These are phyloP conservation scores for Skeletonema grethae DNA, from an alignment of 108 stramenopile genomes.

Conservation along the genomic window DNA sequence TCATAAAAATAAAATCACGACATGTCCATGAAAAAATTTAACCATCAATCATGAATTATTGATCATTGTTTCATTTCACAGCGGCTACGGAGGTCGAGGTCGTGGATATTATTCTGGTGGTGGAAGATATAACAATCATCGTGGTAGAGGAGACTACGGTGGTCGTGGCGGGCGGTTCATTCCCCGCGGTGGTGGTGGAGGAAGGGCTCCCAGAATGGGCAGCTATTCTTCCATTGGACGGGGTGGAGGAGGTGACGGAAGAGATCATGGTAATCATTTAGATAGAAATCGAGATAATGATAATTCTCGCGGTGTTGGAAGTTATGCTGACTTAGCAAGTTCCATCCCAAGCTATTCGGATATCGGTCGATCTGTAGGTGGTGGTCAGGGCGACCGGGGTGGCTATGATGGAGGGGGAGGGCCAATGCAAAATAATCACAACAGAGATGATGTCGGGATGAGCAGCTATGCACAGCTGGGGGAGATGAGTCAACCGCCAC, in stretches of 20 bases:
- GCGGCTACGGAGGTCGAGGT: constrained; percentile 9
- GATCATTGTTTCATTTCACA: not conserved
- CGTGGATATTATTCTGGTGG: constrained; percentile 1
- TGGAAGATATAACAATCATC: not conserved
- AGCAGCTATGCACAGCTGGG: constrained; percentile 5
- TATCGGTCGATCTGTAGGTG: not conserved
- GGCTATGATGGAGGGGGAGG: constrained; percentile 1
- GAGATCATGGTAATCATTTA: not conserved
- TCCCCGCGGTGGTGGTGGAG: constrained; percentile 8
- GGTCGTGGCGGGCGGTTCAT: constrained; percentile 2
- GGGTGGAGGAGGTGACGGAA: not conserved
- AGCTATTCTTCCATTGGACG: constrained; percentile 7
- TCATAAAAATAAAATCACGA: not conserved
- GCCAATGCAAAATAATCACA: not conserved
- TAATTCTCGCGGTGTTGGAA: not conserved
- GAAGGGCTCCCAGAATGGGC: constrained; percentile 3
- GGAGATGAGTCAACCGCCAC: constrained; percentile 4
- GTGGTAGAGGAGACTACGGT: constrained; percentile 4
- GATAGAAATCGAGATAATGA: not conserved
- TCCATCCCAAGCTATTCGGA: constrained; percentile 8
- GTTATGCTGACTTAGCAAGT: constrained; percentile 5
- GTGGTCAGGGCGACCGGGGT: not conserved
- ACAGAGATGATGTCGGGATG: constrained; percentile 2
- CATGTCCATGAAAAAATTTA: not conserved
- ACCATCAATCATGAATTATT: not conserved